Evolutionary conservation across 176 grass and related monocot genomes (phyloP).

Genomic region (Eremochloa ophiuroides): DNA sequence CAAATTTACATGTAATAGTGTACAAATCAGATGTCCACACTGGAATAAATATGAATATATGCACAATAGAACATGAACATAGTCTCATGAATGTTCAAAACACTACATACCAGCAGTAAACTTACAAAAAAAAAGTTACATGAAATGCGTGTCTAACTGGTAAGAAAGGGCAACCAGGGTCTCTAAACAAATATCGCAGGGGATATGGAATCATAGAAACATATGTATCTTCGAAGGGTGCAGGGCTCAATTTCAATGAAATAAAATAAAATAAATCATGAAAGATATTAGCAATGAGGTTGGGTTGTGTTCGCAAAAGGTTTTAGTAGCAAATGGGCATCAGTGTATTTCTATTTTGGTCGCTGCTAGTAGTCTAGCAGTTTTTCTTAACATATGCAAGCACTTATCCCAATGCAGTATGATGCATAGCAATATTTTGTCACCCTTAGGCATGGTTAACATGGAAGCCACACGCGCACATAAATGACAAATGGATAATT

Average conservation of each 20-base stretch:
- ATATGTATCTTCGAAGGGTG: neutral
- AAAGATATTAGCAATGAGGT: neutral
- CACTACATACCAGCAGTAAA: neutral
- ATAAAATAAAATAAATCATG: neutral
- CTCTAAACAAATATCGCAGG: neutral
- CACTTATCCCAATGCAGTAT: neutral
- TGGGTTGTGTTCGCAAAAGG: too few species aligned
- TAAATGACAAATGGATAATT: too few species aligned
- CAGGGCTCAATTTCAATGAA: neutral
- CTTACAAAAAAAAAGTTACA: neutral
- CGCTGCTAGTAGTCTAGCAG: too few species aligned
- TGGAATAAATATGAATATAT: neutral
- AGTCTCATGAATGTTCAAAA: neutral
- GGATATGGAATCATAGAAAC: neutral
- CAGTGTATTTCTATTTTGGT: too few species aligned
- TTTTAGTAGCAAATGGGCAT: too few species aligned
- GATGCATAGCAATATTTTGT: neutral
- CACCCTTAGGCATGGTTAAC: neutral
- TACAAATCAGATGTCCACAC: neutral
- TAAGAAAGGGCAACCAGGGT: too few species aligned
- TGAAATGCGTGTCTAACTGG: neutral
- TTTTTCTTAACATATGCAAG: neutral
- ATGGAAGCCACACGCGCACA: neutral
- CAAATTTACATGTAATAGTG: neutral
- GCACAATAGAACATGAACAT: neutral